A percentile compares a stretch with the other conserved stretches of the same genome.
phyloP scores from a whole-genome alignment of 371 early-diverging fungal genomes.

The Saksenaea vasiformis region DNA sequence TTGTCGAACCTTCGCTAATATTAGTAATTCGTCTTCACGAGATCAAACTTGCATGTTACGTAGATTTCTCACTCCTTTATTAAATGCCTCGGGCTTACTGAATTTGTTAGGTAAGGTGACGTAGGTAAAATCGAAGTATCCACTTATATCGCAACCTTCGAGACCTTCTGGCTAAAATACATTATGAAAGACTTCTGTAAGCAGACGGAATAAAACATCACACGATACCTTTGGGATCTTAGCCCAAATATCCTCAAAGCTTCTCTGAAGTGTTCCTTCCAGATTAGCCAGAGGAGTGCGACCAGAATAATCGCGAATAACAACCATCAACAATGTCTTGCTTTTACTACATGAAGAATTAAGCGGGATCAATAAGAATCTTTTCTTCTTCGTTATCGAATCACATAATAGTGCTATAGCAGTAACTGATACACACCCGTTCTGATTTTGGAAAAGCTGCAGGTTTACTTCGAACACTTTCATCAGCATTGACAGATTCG shows the following conservation, averaged over 20 bases:
- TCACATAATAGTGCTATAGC: too few species aligned
- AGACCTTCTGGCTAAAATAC: conserved; percentile 77
- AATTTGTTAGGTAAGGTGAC: conserved; percentile 91
- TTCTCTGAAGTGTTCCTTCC: conserved; percentile 72
- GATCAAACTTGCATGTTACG: conserved; percentile 60
- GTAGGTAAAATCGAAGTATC: conserved; percentile 93
- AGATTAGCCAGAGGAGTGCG: conserved; percentile 85
- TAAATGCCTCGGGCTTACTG: conserved; percentile 83
- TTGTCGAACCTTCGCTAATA: conserved; percentile 71
- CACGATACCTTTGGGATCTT: conserved; percentile 83
- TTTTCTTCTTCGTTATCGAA: too few species aligned
- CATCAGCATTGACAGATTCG: conserved; percentile 97
- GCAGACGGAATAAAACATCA: too few species aligned
- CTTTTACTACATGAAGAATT: conserved; percentile 46
- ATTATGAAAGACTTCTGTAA: too few species aligned
- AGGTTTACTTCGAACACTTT: conserved; percentile 98
- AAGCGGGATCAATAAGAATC: too few species aligned
- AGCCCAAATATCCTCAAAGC: conserved; percentile 91
- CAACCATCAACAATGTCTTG: conserved; percentile 92
- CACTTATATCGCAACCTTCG: conserved; percentile 75
- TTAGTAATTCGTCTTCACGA: not conserved
- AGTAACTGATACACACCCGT: too few species aligned
- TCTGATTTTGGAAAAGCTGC: too few species aligned
- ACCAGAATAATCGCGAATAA: conserved; percentile 94
- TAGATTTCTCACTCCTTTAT: conserved; percentile 67